Evolutionary conservation across 169 alveolate genomes (phyloP), one percentile per base, ranked within the genome.

Genomic region (Plasmodium vivax): DNA sequence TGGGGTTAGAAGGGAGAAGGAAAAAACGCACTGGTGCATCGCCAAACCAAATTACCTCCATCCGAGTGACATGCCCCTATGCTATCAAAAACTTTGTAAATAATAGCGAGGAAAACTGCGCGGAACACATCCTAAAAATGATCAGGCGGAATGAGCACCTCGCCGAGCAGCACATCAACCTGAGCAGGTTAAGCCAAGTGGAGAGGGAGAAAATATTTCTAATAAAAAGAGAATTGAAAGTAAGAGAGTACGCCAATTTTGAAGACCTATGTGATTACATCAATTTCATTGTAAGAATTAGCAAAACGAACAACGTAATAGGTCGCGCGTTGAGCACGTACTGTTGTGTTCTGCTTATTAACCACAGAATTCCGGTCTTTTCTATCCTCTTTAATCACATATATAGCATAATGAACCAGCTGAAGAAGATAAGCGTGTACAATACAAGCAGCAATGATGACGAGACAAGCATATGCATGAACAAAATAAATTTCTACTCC

Each of bases 201-300:
- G 95, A 82, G 43, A 92, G 62, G 58, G 81, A 82, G 34, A 92
- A 92, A 92, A 3, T 92, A 12, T n/a, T 6, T 43, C 27, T 83
- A 83, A 92, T 92, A 43, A 82, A 82, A 73, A 81, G 58, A 41
- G 95, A 83, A 92, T 92, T 92, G 83, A 92, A 92, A 74, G 19
- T 43, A 34, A 71, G 82, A 51, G 95, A 92, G 56, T 92, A 92
- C n/a, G 72, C 82, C 51, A 71, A 82, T 68, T 92, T 72, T 51
- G 95, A 92, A 82, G 95, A 92, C 9, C 58, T 92, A 34, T 92
- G 95, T 92, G 95, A 92, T 82, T 92, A 92, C 56, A 73, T 92
- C 9, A 81, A 92, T 72, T 92, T 82, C 83, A 83, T 92, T 7
- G 58, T 92, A 43, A 68, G 95, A 71, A 45, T 92, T 23, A 83